Base-by-base conservation (phyloP, 23 red algal species). In the Gracilaria vermiculophylla region DNA sequence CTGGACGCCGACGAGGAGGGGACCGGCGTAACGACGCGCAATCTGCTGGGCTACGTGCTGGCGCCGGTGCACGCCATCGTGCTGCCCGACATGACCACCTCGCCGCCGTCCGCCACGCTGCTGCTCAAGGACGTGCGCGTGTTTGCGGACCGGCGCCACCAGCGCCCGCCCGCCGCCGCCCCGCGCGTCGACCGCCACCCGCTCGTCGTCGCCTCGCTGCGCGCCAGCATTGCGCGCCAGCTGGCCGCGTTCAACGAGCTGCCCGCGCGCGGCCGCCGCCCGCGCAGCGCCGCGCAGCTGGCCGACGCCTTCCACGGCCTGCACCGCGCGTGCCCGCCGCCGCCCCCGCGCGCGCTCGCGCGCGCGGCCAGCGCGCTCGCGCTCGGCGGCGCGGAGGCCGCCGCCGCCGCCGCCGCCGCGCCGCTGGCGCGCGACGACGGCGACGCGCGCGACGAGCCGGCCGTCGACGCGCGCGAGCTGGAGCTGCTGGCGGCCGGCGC, bases 11-110 rank as follows among this genome's bases (percentile, higher is more conserved):
- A 87, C 19, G 67, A 42, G 29, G 83, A 87, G 25, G 50, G 42
- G 27, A 62, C 64, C 3, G 83, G 83, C 49, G 70, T 87, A 21
- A 87, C 83, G 17, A 87, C 83, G 21, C 43, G 64, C 21, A 87
- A 75, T 33, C 51, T 87, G 11, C 19, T 55, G 3, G 83, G 83
- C 19, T 62, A 87, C 33, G 17, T 87, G 5, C 21, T 87, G 40
- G 83, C 83, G 19, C 83, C 83, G 5, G 67, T 76, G 12, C 39
- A 62, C 41, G 66, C 34, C 13, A 17, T 64, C 13, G 53, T 87
- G 28, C 40, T 87, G 10, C 39, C 83, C 0, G 83, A 87, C 23
- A 76, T 76, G 51, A 70, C 83, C 15, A 71, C 48, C 23, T 44
- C 56, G 12, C 32, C 66, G 17, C 83, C 83, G 21, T 50, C 47